These are phyloP conservation scores for Xylaria digitata DNA, from an alignment of 2,329 filamentous ascomycete genomes.

Conservation along the genomic window DNA sequence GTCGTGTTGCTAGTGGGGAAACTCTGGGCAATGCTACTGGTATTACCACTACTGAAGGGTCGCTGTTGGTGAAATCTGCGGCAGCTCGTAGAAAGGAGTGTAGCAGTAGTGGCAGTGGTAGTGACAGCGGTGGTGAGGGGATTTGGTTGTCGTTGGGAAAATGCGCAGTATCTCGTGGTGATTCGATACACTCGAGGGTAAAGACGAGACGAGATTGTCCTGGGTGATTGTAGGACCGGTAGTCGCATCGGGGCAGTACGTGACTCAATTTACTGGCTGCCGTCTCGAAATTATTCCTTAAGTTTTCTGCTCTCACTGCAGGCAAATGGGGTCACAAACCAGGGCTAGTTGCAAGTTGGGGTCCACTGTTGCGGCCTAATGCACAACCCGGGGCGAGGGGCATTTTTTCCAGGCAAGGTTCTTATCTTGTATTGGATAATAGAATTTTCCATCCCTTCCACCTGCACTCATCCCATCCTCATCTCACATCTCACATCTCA, in stretches of 20 bases:
- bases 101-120: too few relatives aligned
- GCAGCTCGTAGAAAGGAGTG: not conserved
- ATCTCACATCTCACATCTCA: too few relatives aligned
- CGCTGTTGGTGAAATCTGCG: conserved; percentile 6
- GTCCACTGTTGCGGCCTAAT: conserved; percentile 12
- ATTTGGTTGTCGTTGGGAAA: conserved; percentile 5
- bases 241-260: conserved; percentile 38
- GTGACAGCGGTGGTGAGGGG: not conserved
- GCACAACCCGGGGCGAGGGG: conserved; percentile 38
- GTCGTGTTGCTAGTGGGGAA: not conserved
- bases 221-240: conserved; percentile 23
- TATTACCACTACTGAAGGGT: not conserved
- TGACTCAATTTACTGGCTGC: conserved; percentile 38
- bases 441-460: not conserved
- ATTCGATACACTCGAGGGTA: conserved; percentile 5
- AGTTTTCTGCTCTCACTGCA: conserved; percentile 31
- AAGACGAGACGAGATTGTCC: conserved; percentile 23
- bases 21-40: not conserved
- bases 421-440: conserved; percentile 10
- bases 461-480: too few relatives aligned
- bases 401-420: conserved; percentile 29
- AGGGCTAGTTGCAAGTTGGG: conserved; percentile 35
- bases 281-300: conserved; percentile 30
- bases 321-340: conserved; percentile 27
- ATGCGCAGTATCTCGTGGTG: not conserved